Evolutionary conservation across 768 basidiomycete genomes (phyloP), one percentile per base, ranked within the genome.

Genomic region (Leucocoprinus leucothites): DNA sequence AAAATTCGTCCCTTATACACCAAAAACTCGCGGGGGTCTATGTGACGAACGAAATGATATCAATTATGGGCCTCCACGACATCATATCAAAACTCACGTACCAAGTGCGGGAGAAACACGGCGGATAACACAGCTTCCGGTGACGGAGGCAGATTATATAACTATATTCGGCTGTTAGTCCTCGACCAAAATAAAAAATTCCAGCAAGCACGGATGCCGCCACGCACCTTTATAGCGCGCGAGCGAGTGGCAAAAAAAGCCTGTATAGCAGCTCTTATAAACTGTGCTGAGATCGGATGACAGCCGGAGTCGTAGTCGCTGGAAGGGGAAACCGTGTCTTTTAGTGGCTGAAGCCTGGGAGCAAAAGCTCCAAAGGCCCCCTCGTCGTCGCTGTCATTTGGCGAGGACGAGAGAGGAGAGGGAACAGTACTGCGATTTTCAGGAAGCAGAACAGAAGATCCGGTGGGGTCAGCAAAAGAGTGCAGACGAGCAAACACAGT

Each of bases 171-270:
- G 42, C 22, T 24, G 38, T 38, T 11, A 38, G 38, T 38, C 16
- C 38, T 38, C 38, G 16, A 38, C 38, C 14, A 13, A 38, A 38
- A 13, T 13, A 38, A n/a, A 38, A n/a, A 9, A 38, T 3, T 11
- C 38, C 11, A 38, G 16, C 38, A 56, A 5, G 31, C n/a, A n/a
- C n/a, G n/a, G n/a, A n/a, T n/a, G n/a, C 58, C 56, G 57, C 61
- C 60, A 73, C 81, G 62, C 58, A 82, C 84, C 51, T 73, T 74
- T 24, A 83, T 71, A n/a, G 76, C 80, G 55, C 82, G 77, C 28
- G 82, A 84, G 40, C 74, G 74, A 43, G 80, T 77, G 31, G 71
- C 63, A 22, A 79, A 61, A 60, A 85, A 85, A 5, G 76, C 71
- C 16, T 75, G 68, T 22, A 69, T 58, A 28, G 63, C 61, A 51